Base-by-base conservation (phyloP, 1,284 basidiomycete species). In the Heterobasidion occidentale region DNA sequence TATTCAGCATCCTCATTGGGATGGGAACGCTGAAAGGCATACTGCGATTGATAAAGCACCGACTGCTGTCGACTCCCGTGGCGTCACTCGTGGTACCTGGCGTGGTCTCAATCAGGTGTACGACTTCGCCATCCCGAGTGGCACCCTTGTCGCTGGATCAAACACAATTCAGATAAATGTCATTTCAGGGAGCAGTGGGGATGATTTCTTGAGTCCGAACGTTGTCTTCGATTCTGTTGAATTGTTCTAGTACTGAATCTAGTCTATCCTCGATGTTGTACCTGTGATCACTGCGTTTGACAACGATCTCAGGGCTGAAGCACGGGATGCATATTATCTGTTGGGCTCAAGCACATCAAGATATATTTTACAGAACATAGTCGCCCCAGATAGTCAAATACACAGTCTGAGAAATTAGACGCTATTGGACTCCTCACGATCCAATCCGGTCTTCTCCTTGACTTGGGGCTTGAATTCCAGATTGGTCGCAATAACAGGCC, bases 401-500 rank as follows among this genome's bases (percentile, higher is more conserved):
- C 27, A 27, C 27, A 27, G 27, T 27, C 27, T 27, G 27, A 27
- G 27, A 27, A 27, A 27, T 27, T 27, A 27, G 27, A 27, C 27
- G 27, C 27, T 27, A 27, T 9, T 42, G 7, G 27, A 42, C n/a
- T 42, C 38, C 38, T 42, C 38, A n/a, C 47, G 60, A 47, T 62
- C 61, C 8, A 44, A 52, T 9, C 55, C 58, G 12, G 55, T 46
- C 3, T 19, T 27, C 27, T 47, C 51, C 34, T 15, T 58, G 14
- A 15, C 51, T 42, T 60, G 63, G 19, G 80, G 76, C 55, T 77
- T 79, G 64, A 83, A 86, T 60, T 85, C 85, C n/a, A 88, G 71
- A 59, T 81, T 80, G 53, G 78, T 74, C 0, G 80, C 77, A 60
- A 88, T 87, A 49, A 78, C 68, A 1, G 85, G 86, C 85, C 86